Conservation (phyloP, 306 rosid genomes). For the Datisca glomerata region DNA sequence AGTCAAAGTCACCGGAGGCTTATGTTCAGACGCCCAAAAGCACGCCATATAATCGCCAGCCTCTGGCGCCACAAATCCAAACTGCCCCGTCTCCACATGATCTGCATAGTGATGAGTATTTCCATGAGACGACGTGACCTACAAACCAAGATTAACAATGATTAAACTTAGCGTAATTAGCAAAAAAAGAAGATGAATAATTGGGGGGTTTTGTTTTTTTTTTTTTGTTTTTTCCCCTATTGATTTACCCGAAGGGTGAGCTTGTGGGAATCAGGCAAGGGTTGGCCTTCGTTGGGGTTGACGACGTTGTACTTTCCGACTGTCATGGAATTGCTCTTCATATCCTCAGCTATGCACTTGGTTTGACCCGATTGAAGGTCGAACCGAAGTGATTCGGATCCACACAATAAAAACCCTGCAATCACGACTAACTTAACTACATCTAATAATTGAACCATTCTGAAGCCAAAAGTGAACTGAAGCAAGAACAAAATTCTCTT, state of each 20-base stretch:
- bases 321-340: constrained; percentile 74
- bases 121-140: constrained; percentile 83
- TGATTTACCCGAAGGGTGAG: constrained; percentile 61
- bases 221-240: background rate
- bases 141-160: constrained; percentile 5
- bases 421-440: constrained; percentile 13
- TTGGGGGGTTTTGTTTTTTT: background rate
- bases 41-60: constrained; percentile 85
- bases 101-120: constrained; percentile 64
- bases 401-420: constrained; percentile 26
- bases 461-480: background rate
- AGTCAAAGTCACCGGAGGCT: constrained; percentile 39
- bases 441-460: constrained; percentile 13
- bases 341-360: constrained; percentile 88
- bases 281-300: constrained; percentile 55
- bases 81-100: constrained; percentile 53
- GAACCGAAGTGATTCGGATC: constrained; percentile 66
- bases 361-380: constrained; percentile 75
- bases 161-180: constrained; percentile 1
- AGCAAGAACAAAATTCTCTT: background rate
- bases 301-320: constrained; percentile 69
- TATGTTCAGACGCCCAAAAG: constrained; percentile 63
- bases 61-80: constrained; percentile 58
- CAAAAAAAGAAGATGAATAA: too few species aligned
- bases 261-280: constrained; percentile 59